Base-by-base conservation (phyloP, 2,329 filamentous ascomycete genomes). In the Colletotrichum spaethianum region DNA sequence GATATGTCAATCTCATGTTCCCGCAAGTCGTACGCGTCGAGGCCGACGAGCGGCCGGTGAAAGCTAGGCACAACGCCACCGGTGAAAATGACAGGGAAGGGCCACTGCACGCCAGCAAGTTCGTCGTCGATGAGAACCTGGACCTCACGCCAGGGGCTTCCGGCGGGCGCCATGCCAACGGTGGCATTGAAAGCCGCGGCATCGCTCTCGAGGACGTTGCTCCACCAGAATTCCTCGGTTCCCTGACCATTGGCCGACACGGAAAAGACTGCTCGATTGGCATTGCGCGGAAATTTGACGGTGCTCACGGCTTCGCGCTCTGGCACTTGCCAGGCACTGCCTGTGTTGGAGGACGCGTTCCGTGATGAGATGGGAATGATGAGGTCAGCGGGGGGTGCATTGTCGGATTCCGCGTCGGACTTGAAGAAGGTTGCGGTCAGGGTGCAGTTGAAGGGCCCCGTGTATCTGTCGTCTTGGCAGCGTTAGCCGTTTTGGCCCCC, bases 1-100 rank as follows among this genome's bases (percentile, higher is more conserved):
- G 93, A 92, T 59, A 97, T 91, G 77, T 97, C 94, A 73, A 97
- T 93, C 79, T 96, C 93, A 74, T 94, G 91, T 79, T 96, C 93
- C 55, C 89, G 86, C 31, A 97, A 84, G 78, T 96, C 93, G 78
- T 94, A 96, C 0, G 93, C 90, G 77, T 96, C 91, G 26, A 93
- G 90, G 1, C 93, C 93, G 3, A 93, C 94, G 65, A 96, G 87
- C 0, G 94, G 94, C 8, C 93, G 86, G 88, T 95, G 94, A 48
- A 96, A 87, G 1, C 90, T 90, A 5, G 93, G 93, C 1, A 93
- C 91, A 7, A 97, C 86, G 1, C 94, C 94, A 3, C 94, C 94
- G 0, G 94, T 95, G 76, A 95, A 96, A 60, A 97, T 92, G 23
- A 94, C 87, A 0, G 94, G 93, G 76, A 93, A 96, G 1, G 94